These are phyloP conservation scores for Mimosa bimucronata DNA, from an alignment of 306 rosid species.

Conservation along the genomic window DNA sequence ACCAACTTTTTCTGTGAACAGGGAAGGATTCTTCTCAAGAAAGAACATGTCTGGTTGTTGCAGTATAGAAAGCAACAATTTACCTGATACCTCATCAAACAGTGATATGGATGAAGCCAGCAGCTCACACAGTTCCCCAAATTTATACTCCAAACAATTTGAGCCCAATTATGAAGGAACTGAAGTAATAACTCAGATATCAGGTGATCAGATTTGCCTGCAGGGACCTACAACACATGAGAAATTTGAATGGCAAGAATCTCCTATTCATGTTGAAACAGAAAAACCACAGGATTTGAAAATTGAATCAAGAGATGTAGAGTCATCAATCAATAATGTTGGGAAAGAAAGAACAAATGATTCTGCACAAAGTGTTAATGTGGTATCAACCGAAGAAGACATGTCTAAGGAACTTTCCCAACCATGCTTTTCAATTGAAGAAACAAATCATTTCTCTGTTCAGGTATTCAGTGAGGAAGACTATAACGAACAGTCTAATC, in stretches of 20 bases:
- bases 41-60: conserved; percentile 59
- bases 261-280: conserved; percentile 45
- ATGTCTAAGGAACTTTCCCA: conserved; percentile 32
- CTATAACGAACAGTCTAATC: conserved; percentile 46
- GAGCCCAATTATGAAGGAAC: conserved; percentile 39
- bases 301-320: conserved; percentile 43
- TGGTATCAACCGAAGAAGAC: conserved; percentile 42
- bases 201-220: conserved; percentile 42
- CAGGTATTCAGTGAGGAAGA: conserved; percentile 45
- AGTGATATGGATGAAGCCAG: conserved; percentile 46
- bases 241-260: conserved; percentile 45
- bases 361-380: conserved; percentile 45
- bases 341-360: conserved; percentile 41
- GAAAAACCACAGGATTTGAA: conserved; percentile 47
- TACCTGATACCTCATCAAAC: conserved; percentile 52
- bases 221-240: conserved; percentile 42
- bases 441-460: conserved; percentile 39
- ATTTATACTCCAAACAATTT: conserved; percentile 43
- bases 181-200: conserved; percentile 36
- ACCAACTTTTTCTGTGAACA: conserved; percentile 44
- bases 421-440: conserved; percentile 44
- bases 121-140: conserved; percentile 48
- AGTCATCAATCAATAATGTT: conserved; percentile 37
- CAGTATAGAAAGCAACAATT: conserved; percentile 59
- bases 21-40: conserved; percentile 82